These are phyloP conservation scores for Gracilaria domingensis DNA, from an alignment of 23 red algal species.

Conservation along the genomic window DNA sequence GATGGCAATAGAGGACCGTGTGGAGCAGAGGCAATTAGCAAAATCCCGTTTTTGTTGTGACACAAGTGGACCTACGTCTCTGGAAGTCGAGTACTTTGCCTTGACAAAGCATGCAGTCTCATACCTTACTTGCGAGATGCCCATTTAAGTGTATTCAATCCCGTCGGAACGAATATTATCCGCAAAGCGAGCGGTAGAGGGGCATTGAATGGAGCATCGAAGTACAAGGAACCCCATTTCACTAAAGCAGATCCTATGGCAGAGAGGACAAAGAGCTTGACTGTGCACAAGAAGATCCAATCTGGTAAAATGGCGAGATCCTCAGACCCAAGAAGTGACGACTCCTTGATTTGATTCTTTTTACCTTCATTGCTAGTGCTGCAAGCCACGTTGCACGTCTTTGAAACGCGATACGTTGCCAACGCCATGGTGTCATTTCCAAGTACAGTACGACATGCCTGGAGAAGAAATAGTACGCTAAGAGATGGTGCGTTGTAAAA, in stretches of 20 bases:
- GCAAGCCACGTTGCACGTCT: neutral
- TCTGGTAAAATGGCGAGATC: slow-evolving; percentile 26
- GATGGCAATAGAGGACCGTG: neutral
- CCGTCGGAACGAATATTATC: slow-evolving; percentile 72
- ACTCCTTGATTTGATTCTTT: neutral
- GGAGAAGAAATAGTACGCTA: slow-evolving; percentile 60
- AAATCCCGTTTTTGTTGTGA: neutral
- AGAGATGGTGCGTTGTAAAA: slow-evolving; percentile 82
- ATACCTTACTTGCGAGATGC: slow-evolving; percentile 37
- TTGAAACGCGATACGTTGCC: slow-evolving; percentile 58
- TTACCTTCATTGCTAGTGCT: neutral
- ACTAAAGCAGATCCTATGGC: slow-evolving; percentile 52
- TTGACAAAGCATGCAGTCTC: neutral
- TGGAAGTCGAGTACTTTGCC: neutral
- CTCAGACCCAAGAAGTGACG: slow-evolving; percentile 47
- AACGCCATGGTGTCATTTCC: slow-evolving; percentile 71
- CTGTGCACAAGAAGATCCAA: slow-evolving; percentile 22
- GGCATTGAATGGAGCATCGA: slow-evolving; percentile 57
- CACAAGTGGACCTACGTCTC: neutral
- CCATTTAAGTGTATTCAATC: slow-evolving; percentile 75
- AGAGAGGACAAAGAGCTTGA: slow-evolving; percentile 62
- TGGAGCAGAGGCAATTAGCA: neutral
- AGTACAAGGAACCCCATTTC: slow-evolving; percentile 73
- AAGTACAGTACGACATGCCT: slow-evolving; percentile 68
- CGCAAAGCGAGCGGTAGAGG: slow-evolving; percentile 40